Conservation (phyloP, 192 early-diverging fungal genomes). For the Linnemannia exigua region DNA sequence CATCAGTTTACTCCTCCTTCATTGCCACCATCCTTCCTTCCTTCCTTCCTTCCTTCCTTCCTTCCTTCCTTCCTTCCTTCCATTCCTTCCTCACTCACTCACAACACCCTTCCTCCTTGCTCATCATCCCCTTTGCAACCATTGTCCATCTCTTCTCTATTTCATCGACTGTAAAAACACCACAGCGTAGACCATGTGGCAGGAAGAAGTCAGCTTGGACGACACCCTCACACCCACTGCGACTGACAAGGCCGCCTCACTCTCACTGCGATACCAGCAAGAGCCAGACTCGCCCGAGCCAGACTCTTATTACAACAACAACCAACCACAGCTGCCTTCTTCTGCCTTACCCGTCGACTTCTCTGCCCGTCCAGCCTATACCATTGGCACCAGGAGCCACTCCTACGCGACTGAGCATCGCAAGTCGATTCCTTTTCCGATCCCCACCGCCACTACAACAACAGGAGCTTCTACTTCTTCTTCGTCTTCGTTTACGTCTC, state of each 20-base stretch:
- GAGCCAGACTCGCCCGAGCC: slow-evolving; percentile 1
- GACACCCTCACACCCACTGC: background rate
- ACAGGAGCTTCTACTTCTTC: too few relatives aligned
- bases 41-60: background rate
- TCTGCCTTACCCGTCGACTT: slow-evolving; percentile 30
- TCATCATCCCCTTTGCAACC: too few relatives aligned
- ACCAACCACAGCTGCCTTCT: slow-evolving; percentile 34
- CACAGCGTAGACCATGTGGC: slow-evolving; percentile 16
- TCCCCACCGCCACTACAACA: background rate
- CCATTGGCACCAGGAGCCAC: slow-evolving; percentile 50
- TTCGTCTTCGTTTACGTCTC: background rate
- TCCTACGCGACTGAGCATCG: slow-evolving; percentile 38
- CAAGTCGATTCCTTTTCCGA: slow-evolving; percentile 23
- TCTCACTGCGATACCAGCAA: background rate
- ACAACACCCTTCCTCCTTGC: too few relatives aligned
- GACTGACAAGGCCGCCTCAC: background rate
- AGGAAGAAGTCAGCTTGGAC: slow-evolving; percentile 16
- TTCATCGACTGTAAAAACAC: too few relatives aligned
- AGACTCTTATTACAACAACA: background rate
- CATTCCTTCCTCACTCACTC: background rate
- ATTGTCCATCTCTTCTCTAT: too few relatives aligned
- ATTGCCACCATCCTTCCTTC: background rate
- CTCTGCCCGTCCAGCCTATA: slow-evolving; percentile 36
- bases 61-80: background rate
- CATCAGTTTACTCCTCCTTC: background rate